Evolutionary conservation across 371 early-diverging fungal genomes (phyloP), one percentile per base, ranked within the genome.

Genomic region (Dichotomocladium elegans): DNA sequence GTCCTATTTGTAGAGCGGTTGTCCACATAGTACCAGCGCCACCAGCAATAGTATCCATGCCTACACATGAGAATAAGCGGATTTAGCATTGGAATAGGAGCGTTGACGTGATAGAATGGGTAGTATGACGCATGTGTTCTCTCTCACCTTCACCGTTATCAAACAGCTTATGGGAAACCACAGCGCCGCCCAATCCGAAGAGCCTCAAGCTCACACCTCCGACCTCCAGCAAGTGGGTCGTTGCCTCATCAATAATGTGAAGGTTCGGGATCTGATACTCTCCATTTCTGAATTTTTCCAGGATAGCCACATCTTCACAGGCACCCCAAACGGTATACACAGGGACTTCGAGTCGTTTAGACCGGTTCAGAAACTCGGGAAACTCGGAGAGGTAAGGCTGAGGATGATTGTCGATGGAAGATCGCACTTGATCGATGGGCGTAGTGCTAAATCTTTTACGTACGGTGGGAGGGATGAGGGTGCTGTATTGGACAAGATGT

Each of bases 21-120:
- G 84, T 83, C 86, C 86, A 86, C 83, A 84, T 83, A 25, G 80
- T 81, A 30, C 83, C 86, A 10, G 72, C 60, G 15, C 86, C 86
- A 26, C 86, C 86, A 28, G 86, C 84, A 62, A 86, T 84, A 4
- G 86, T 83, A 27, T 77, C 77, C 6, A 66, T 59, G 17, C 82
- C 83, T 83, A 37, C 8, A 21, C 19, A 27, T 14, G 28, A 40
- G 1, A 2, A 49, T 5, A 45, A 29, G 9, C 44, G 31, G 44
- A n/a, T n/a, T n/a, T n/a, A n/a, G n/a, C n/a, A n/a, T n/a, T n/a
- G 40, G 14, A 22, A 33, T 8, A 33, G 17, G 17, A 15, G 21
- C 19, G 21, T 7, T 48, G 22, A 25, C 0, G n/a, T n/a, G n/a
- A n/a, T n/a, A n/a, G n/a, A n/a, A n/a, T n/a, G n/a, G n/a, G n/a